Percentiles rank a stretch among this genome's conserved stretches.
phyloP scores from a whole-genome alignment of 2,329 filamentous ascomycete species.

The Chaetomium strumarium region DNA sequence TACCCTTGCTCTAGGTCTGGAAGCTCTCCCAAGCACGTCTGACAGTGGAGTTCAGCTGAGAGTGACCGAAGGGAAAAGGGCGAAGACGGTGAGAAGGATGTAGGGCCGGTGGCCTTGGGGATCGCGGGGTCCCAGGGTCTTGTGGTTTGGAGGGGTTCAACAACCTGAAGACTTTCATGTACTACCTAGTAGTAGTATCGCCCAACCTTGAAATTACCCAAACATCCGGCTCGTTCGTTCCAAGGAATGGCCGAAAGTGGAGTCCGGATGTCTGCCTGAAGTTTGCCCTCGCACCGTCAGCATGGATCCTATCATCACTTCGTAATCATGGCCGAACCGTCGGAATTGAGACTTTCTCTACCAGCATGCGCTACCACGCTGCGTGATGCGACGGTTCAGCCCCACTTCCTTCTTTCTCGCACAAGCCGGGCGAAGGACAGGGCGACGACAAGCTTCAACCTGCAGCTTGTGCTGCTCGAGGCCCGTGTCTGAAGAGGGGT shows the following conservation, averaged over 20 bases:
- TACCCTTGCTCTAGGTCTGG: background rate
- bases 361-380: too few relatives aligned
- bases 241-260: slow-evolving; percentile 4
- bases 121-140: slow-evolving; percentile 5
- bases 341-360: too few relatives aligned
- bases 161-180: too few relatives aligned
- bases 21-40: background rate
- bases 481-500: too few relatives aligned
- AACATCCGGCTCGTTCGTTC: background rate
- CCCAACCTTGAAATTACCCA: too few relatives aligned
- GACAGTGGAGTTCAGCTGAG: background rate
- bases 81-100: too few relatives aligned
- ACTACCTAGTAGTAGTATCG: background rate
- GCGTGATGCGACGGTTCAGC: too few relatives aligned
- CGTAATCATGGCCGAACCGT: background rate
- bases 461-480: too few relatives aligned
- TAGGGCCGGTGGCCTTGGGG: slow-evolving; percentile 9
- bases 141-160: background rate
- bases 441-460: too few relatives aligned
- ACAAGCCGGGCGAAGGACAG: too few relatives aligned
- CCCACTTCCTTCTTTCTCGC: too few relatives aligned
- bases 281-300: background rate
- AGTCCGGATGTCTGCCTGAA: background rate
- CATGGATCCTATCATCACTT: background rate
- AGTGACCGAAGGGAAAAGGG: background rate